A percentile compares a stretch with the other conserved stretches of the same genome.
These are phyloP conservation scores for Xylaria sp. DNA, from an alignment of 2,329 filamentous ascomycete genomes.

Conservation along the genomic window DNA sequence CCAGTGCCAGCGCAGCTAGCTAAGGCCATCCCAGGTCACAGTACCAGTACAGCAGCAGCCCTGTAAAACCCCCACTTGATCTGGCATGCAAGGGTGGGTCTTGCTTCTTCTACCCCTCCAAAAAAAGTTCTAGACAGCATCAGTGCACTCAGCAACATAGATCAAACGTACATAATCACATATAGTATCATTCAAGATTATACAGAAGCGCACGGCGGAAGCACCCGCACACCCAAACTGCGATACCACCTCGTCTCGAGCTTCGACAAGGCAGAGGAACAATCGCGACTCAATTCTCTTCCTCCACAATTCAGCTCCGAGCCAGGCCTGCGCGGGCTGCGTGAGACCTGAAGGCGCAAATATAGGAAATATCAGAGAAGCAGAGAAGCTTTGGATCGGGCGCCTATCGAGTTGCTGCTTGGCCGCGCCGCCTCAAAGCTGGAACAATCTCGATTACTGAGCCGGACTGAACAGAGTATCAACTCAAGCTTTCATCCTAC, in stretches of 20 bases:
- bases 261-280: not conserved
- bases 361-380: not conserved
- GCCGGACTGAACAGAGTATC: not conserved
- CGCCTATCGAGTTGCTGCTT: not conserved
- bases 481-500: not conserved
- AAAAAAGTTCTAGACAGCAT: conserved; percentile 8
- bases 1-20: not conserved
- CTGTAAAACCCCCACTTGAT: conserved; percentile 11
- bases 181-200: not conserved
- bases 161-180: not conserved
- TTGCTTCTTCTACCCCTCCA: conserved; percentile 31
- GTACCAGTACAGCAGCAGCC: not conserved
- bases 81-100: not conserved
- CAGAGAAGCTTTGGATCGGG: not conserved
- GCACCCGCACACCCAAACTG: not conserved
- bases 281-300: not conserved
- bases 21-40: not conserved
- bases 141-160: not conserved
- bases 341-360: not conserved
- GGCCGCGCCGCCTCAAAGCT: not conserved
- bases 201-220: conserved; percentile 29
- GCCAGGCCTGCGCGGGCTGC: not conserved
- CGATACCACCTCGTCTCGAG: conserved; percentile 2
- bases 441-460: not conserved
- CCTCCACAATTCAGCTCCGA: not conserved